Percentiles rank a stretch among this genome's conserved stretches.
Conservation (phyloP, 805 yeast genomes). For the Candida nitratophila region DNA sequence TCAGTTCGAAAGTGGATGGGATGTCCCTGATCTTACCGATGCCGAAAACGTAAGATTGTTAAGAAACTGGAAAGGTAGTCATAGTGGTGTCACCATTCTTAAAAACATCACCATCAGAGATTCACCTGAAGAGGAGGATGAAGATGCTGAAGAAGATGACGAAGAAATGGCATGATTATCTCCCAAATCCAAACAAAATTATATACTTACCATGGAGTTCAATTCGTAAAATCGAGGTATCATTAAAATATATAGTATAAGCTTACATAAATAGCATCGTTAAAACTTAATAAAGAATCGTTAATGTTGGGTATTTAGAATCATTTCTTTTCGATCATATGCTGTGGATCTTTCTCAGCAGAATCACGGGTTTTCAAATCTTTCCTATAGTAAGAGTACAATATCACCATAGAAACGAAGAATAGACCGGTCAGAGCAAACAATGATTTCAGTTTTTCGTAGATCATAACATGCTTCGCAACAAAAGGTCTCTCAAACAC, state of each 20-base stretch:
- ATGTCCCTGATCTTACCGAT: conserved; percentile 67
- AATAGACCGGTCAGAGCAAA: conserved; percentile 25
- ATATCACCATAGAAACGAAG: conserved; percentile 15
- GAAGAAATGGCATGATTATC: not conserved
- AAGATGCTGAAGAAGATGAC: not conserved
- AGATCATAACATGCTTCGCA: not conserved
- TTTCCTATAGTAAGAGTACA: conserved; percentile 20
- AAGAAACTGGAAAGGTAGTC: conserved; percentile 73
- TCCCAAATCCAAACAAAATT: too few species aligned
- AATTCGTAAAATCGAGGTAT: not conserved
- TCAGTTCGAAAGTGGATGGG: conserved; percentile 60
- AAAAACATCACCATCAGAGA: conserved; percentile 34
- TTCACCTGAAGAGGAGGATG: conserved; percentile 2
- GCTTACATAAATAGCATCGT: too few species aligned
- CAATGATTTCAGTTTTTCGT: conserved; percentile 11
- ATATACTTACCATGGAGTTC: too few species aligned
- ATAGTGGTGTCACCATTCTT: conserved; percentile 67
- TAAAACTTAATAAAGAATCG: not conserved
- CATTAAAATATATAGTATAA: not conserved
- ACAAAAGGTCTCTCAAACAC: conserved; percentile 30
- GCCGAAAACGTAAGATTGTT: conserved; percentile 50
- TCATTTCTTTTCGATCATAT: too few species aligned
- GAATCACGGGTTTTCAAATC: too few species aligned
- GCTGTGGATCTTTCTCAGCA: not conserved
- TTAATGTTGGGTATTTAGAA: conserved; percentile 1